Evolutionary conservation across 768 basidiomycete species (phyloP).

Genomic region (Lanmaoa rubissima): DNA sequence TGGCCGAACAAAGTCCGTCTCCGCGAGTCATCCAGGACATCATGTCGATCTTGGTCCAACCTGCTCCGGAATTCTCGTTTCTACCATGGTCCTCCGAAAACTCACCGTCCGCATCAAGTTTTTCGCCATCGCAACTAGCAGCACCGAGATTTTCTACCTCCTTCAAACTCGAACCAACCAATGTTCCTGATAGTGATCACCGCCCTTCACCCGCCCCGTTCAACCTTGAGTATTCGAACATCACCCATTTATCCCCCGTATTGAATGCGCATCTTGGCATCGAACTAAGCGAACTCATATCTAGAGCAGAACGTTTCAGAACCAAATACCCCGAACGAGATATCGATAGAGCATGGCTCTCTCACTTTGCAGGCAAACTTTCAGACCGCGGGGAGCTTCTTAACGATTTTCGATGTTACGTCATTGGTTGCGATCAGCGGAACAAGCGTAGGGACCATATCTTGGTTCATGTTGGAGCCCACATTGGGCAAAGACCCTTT

Average conservation of each 20-base stretch:
- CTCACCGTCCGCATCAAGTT: neutral
- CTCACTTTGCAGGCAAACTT: constrained; percentile 66
- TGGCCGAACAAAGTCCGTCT: constrained; percentile 20
- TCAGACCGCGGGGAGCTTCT: constrained; percentile 55
- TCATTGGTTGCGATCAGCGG: constrained; percentile 60
- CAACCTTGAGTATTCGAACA: neutral
- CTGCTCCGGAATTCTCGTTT: constrained; percentile 13
- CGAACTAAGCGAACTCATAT: constrained; percentile 49
- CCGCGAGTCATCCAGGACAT: constrained; percentile 32
- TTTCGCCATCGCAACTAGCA: neutral
- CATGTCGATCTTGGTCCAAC: constrained; percentile 28
- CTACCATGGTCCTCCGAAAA: constrained; percentile 4
- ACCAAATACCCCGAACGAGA: constrained; percentile 51
- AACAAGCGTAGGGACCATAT: constrained; percentile 78
- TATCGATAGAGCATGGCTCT: constrained; percentile 66
- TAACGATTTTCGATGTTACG: constrained; percentile 65
- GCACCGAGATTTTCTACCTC: neutral
- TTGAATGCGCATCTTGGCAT: constrained; percentile 66
- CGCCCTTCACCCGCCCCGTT: neutral
- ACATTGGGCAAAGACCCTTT: constrained; percentile 67
- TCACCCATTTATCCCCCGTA: constrained; percentile 42
- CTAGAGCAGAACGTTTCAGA: constrained; percentile 54
- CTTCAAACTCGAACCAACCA: neutral
- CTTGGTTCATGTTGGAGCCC: constrained; percentile 68
- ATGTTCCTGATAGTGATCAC: neutral